Base-by-base conservation (phyloP, 2,329 filamentous ascomycete genomes). In the Colletotrichum siamense region DNA sequence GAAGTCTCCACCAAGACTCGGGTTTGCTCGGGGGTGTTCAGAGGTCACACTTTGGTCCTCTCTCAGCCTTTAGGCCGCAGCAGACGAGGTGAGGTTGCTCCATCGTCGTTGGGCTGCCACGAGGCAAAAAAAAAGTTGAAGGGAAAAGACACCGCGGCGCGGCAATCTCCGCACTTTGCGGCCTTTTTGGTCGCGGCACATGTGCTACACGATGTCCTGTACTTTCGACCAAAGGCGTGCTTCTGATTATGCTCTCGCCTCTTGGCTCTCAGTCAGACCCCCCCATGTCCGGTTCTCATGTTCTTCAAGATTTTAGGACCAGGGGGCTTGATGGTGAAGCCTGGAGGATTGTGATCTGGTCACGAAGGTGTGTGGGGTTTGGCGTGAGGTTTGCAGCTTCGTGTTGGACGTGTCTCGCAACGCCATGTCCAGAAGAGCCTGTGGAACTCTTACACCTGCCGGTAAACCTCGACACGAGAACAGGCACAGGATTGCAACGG, bases 91-190 rank as follows among this genome's bases (percentile, higher is more conserved):
- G 49, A 59, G 52, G 32, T 69, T 49, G 36, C 73, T 44, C 73
- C 69, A 22, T 64, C 13, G 62, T 75, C 69, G 73, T 73, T 68
- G 73, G 73, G 73, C 73, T 75, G 73, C 63, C 69, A 75, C 69
- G 57, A 73, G 73, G 69, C 13, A 44, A n/a, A 22, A 49, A n/a
- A 39, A 75, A 44, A n/a, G n/a, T n/a, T n/a, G n/a, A 49, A 63
- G 52, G 39, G 26, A 63, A 49, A 6, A 67, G 16, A 18, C 55
- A 57, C 30, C n/a, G 39, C 44, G 18, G 9, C 30, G 69, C 73
- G 55, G 62, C 39, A 49, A 63, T 61, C 61, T 75, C 73, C 73
- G 69, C 63, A 32, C 26, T 55, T 55, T 34, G 62, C 52, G 62
- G 52, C 22, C 52, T 63, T 36, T 24, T 32, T 28, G 1, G 7